Percentiles rank a stretch among this genome's conserved stretches.
phyloP scores from a whole-genome alignment of 495 filamentous ascomycete species.

The Niebla homalea region DNA sequence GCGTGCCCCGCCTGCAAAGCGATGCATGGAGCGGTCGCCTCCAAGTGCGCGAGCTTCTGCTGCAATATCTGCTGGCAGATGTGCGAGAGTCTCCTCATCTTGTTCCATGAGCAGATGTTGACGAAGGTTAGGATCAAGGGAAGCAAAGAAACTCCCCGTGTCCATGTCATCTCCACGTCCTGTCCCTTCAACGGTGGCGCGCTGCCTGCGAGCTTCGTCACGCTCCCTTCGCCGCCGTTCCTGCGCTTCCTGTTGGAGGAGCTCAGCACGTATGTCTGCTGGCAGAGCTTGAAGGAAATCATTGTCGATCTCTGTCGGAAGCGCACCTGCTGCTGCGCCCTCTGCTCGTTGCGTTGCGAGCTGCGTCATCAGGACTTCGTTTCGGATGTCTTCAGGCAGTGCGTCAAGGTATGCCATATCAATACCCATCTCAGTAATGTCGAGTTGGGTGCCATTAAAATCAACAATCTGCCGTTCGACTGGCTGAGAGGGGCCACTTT shows the following conservation, averaged over 20 bases:
- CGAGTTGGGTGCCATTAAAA: constrained; percentile 70
- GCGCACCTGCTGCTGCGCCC: constrained; percentile 66
- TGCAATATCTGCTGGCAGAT: constrained; percentile 72
- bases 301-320: constrained; percentile 74
- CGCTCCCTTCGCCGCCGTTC: constrained; percentile 85
- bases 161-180: constrained; percentile 79
- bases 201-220: constrained; percentile 54
- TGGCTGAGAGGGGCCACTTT: constrained; percentile 37
- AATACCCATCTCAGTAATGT: constrained; percentile 89
- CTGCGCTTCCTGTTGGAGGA: constrained; percentile 75
- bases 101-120: constrained; percentile 81
- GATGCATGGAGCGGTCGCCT: constrained; percentile 43
- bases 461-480: constrained; percentile 55
- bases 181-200: constrained; percentile 36
- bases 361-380: constrained; percentile 87
- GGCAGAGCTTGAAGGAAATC: constrained; percentile 93
- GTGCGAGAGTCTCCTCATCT: constrained; percentile 73
- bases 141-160: constrained; percentile 79
- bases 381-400: constrained; percentile 83
- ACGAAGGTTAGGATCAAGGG: constrained; percentile 72
- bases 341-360: constrained; percentile 69
- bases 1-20: constrained; percentile 42
- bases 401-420: constrained; percentile 89
- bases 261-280: constrained; percentile 74
- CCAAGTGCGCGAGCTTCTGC: constrained; percentile 69